These are phyloP conservation scores for Xylaria polymorpha DNA, from an alignment of 2,329 filamentous ascomycete genomes.

Conservation along the genomic window DNA sequence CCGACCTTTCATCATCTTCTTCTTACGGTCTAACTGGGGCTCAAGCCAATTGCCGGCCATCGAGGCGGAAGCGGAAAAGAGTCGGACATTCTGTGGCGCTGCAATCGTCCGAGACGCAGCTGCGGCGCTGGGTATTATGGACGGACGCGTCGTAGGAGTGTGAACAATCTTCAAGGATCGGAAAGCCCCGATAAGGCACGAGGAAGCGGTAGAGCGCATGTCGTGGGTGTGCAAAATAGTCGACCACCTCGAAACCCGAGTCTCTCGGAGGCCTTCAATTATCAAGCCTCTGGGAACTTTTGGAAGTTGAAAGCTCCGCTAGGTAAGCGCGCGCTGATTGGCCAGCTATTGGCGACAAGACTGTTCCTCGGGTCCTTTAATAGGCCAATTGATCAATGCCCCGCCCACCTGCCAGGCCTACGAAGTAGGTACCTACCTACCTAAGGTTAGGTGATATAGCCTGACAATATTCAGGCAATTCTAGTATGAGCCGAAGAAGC, in stretches of 20 bases:
- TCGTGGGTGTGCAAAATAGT: constrained; percentile 45
- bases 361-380: too few species aligned
- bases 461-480: too few species aligned
- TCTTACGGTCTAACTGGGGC: constrained; percentile 79
- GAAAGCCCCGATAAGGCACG: constrained; percentile 63
- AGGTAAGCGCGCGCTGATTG: constrained; percentile 26
- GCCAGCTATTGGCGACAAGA: not conserved
- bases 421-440: too few species aligned
- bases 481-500: too few species aligned
- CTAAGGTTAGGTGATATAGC: too few species aligned
- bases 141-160: constrained; percentile 55
- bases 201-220: constrained; percentile 61
- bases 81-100: constrained; percentile 62
- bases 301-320: constrained; percentile 24
- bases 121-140: constrained; percentile 46
- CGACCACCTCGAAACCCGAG: constrained; percentile 12
- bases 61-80: constrained; percentile 77
- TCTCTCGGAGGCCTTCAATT: not conserved
- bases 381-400: too few species aligned
- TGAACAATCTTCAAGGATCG: constrained; percentile 60
- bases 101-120: constrained; percentile 50
- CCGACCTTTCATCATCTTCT: constrained; percentile 91
- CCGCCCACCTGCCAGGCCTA: too few species aligned
- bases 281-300: constrained; percentile 11
- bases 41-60: constrained; percentile 80